phyloP scores from a whole-genome alignment of 306 rosid genomes.

The Urtica urens region DNA sequence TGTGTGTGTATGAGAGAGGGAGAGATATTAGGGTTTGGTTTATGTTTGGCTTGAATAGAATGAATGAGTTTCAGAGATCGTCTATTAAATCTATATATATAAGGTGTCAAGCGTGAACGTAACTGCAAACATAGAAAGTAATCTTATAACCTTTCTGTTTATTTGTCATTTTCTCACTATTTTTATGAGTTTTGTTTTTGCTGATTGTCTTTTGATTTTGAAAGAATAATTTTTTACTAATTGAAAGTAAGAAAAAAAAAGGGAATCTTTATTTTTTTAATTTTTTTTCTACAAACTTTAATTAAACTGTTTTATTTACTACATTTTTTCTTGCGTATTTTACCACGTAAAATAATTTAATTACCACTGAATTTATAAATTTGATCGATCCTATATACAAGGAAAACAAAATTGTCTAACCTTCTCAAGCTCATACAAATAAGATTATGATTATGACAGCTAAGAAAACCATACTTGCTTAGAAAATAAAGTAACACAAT shows the following conservation, averaged over 20 bases:
- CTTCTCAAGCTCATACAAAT: too few relatives aligned
- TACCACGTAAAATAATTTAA: too few relatives aligned
- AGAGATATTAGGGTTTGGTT: constrained; percentile 1
- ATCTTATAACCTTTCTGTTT: background rate
- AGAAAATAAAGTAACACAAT: too few relatives aligned
- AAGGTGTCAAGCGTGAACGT: constrained; percentile 12
- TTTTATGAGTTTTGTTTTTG: too few relatives aligned
- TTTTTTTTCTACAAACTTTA: background rate
- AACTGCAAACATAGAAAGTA: constrained; percentile 7
- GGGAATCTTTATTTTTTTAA: background rate
- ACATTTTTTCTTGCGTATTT: too few relatives aligned
- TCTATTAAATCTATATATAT: constrained; percentile 5
- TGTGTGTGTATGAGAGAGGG: background rate
- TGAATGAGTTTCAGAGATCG: background rate
- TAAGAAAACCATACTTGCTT: too few relatives aligned
- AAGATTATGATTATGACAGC: too few relatives aligned
- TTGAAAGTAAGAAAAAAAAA: background rate
- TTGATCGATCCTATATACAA: too few relatives aligned
- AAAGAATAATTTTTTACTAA: too few relatives aligned
- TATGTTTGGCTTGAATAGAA: background rate
- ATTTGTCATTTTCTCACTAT: background rate
- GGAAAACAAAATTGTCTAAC: too few relatives aligned
- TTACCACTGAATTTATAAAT: too few relatives aligned
- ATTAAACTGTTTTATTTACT: too few relatives aligned
- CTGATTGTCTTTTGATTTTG: constrained; percentile 6